Evolutionary conservation across 108 stramenopile species (phyloP).

Genomic region (Skeletonema marinoi): DNA sequence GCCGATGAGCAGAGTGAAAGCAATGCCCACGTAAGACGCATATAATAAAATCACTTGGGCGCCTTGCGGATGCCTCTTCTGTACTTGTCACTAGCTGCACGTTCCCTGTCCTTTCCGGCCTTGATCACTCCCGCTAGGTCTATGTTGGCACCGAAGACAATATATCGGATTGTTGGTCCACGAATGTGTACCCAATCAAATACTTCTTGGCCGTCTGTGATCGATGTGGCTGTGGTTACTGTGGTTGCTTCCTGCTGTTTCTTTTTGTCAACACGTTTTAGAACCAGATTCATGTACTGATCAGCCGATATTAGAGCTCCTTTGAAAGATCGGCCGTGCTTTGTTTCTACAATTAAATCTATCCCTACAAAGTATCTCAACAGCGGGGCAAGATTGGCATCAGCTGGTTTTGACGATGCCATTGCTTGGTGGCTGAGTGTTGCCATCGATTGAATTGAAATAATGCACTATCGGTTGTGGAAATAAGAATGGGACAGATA

Average conservation of each 20-base stretch:
- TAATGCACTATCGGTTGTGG: too few relatives aligned
- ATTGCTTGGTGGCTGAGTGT: neutral
- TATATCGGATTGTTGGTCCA: slow-evolving; percentile 73
- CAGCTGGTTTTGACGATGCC: neutral
- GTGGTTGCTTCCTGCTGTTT: neutral
- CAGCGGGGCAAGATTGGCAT: slow-evolving; percentile 42
- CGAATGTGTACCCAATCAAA: slow-evolving; percentile 59
- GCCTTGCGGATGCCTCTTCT: slow-evolving; percentile 65
- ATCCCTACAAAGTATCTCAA: slow-evolving; percentile 66
- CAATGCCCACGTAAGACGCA: slow-evolving; percentile 3
- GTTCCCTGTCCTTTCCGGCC: slow-evolving; percentile 62
- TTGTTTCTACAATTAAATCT: slow-evolving; percentile 73
- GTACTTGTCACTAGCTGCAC: slow-evolving; percentile 61
- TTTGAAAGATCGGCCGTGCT: slow-evolving; percentile 60
- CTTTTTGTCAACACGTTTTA: slow-evolving; percentile 16
- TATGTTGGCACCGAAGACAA: slow-evolving; percentile 77
- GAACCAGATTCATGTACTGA: slow-evolving; percentile 71
- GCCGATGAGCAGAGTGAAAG: slow-evolving; percentile 14
- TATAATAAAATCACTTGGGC: slow-evolving; percentile 10
- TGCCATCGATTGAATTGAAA: too few relatives aligned
- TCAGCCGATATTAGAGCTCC: slow-evolving; percentile 64
- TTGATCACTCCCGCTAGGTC: slow-evolving; percentile 50
- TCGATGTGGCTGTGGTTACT: neutral
- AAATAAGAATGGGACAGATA: too few relatives aligned
- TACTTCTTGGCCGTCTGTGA: neutral